These are phyloP conservation scores for Erysimum cheiranthoides DNA, from an alignment of 345 rosid species.

Conservation along the genomic window DNA sequence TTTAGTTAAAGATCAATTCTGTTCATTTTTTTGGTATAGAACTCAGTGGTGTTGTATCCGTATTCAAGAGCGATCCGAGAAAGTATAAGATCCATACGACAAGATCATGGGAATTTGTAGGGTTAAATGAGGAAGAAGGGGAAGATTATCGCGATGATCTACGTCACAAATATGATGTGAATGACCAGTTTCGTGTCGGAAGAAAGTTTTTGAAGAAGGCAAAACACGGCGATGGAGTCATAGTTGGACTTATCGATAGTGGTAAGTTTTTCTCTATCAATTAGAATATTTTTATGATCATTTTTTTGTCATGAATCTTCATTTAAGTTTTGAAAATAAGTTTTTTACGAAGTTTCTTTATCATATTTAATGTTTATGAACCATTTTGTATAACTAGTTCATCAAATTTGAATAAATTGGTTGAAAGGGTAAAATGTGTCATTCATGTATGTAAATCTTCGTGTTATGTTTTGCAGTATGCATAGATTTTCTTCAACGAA, in stretches of 20 bases:
- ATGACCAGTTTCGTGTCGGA: constrained; percentile 14
- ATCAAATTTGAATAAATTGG: not conserved
- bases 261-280: constrained; percentile 48
- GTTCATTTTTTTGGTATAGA: constrained; percentile 42
- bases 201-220: constrained; percentile 50
- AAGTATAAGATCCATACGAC: constrained; percentile 65
- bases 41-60: constrained; percentile 58
- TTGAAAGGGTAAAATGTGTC: not conserved
- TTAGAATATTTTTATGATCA: not conserved
- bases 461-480: too few relatives aligned
- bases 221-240: constrained; percentile 59
- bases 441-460: too few relatives aligned
- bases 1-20: not conserved
- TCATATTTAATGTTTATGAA: not conserved
- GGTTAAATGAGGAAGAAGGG: constrained; percentile 46
- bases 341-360: not conserved
- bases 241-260: constrained; percentile 71
- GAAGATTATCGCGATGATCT: constrained; percentile 29
- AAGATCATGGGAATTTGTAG: constrained; percentile 84
- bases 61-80: constrained; percentile 48
- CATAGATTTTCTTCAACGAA: too few relatives aligned
- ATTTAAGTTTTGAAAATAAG: not conserved
- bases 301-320: not conserved
- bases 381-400: not conserved
- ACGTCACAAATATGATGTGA: not conserved